phyloP scores from a whole-genome alignment of 129 eudicot genomes.

The Artemisia argyi region DNA sequence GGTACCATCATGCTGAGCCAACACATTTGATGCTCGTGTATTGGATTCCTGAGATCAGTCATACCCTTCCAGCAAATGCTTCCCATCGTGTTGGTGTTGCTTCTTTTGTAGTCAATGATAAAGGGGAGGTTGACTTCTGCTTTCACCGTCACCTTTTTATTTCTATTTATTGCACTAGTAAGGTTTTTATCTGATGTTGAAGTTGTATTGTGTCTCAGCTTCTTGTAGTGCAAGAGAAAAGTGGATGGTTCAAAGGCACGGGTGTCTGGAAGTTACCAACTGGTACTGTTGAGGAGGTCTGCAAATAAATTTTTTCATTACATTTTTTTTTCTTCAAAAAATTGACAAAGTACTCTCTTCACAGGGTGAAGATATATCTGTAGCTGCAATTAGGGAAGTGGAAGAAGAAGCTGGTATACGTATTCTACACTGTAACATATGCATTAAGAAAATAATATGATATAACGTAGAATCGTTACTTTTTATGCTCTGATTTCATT shows the following conservation, averaged over 20 bases:
- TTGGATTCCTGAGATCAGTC: constrained; percentile 49
- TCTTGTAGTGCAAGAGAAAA: constrained; percentile 61
- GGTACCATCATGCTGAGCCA: constrained; percentile 75
- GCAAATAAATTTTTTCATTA: background rate
- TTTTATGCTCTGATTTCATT: background rate
- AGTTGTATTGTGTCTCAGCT: constrained; percentile 30
- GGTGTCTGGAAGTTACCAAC: constrained; percentile 65
- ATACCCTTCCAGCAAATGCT: constrained; percentile 62
- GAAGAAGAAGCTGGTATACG: constrained; percentile 74
- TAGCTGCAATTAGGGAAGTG: constrained; percentile 64
- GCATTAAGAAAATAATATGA: background rate
- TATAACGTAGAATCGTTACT: background rate
- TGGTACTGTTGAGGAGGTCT: constrained; percentile 56
- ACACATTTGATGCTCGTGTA: constrained; percentile 57
- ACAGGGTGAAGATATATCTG: constrained; percentile 57
- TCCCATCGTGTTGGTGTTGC: constrained; percentile 63
- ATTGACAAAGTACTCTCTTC: constrained; percentile 6
- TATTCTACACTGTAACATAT: background rate
- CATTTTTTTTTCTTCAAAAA: background rate
- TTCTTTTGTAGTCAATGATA: constrained; percentile 40
- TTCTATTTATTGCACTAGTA: background rate
- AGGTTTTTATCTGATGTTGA: constrained; percentile 4
- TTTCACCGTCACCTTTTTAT: background rate
- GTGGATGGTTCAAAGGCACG: constrained; percentile 46
- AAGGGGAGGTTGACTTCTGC: constrained; percentile 41